Evolutionary conservation across 1,139 yeast species (phyloP), one percentile per base, ranked within the genome.

Genomic region (Candida frijolesensis): DNA sequence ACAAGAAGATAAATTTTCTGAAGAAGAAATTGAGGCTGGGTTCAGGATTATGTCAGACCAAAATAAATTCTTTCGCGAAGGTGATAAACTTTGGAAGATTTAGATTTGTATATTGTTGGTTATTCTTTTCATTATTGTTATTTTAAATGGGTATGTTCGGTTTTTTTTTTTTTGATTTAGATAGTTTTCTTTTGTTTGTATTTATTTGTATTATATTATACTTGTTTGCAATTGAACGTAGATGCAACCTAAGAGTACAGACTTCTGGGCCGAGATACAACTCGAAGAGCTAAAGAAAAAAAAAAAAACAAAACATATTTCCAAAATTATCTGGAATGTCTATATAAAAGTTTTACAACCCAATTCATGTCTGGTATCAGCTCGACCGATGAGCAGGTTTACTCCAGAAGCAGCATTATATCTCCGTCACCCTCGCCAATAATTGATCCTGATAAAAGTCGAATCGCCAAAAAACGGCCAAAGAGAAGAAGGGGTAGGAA

Each of bases 1-100:
- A 4, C 86, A 82, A 57, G 92, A 86, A 60, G 91, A 87, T 45
- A 68, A 71, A 45, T 87, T 83, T 62, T 67, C 73, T 12, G 62
- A 63, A 3, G 68, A 63, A 5, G 95, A 87, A 65, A 77, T 81
- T 51, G 62, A 66, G 29, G 78, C 80, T 16, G 91, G 85, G 18
- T 66, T 86, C 48, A 65, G 66, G 30, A 68, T 68, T 48, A 72
- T 87, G 80, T 78, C 76, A 45, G 73, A 69, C 4, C 83, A 82
- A 57, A 84, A 83, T 58, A 78, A 83, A 60, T 63, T 87, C 49
- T 81, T 83, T 82, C 62, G 78, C 29, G 78, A 83, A 35, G 90
- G 84, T 46, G 87, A 80, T 32, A 80, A 81, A 63, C 77, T 86
- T 42, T 85, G 50, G 49, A 50, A 41, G 16, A 50, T 52, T 42